Base-by-base conservation (phyloP, 106 monocot species). In the Platanthera zijinensis region DNA sequence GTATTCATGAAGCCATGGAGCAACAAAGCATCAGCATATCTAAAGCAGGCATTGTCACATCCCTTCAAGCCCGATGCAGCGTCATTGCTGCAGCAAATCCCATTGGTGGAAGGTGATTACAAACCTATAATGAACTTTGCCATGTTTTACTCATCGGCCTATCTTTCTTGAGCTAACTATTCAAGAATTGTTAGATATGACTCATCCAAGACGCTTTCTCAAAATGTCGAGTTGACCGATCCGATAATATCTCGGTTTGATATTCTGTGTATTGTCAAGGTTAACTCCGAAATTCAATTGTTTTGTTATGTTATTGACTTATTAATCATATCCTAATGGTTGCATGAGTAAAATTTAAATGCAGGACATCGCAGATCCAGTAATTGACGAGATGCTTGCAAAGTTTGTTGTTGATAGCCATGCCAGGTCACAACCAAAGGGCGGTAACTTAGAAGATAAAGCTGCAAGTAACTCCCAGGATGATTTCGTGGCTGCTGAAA, bases 1-100 rank as follows among this genome's bases (percentile, higher is more conserved):
- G 99, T 74, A 99, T 99, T 69, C 99, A 99, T 86, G 99, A 99
- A 85, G 99, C 99, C 57, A 99, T 99, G 99, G 99, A 99, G 80
- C 99, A 99, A 48, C 99, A 99, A 75, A 99, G 99, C 63, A 99
- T 99, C 79, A 99, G 99, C 82, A 99, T 99, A 86, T 99, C 99
- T 57, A 99, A 99, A 74, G 99, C 99, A 51, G 99, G 99, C 66
- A 99, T 94, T 74, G 94, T 99, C 62, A 99, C 99, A 49, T 99
- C 99, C 71, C 90, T 99, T 10, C 99, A 99, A 81, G 99, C 99
- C 49, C 89, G 99, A 0, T 99, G 99, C 50, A 94, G 99, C 87
- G 92, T 99, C 64, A 92, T 99, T 73, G 94, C 99, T 82, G 99
- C 99, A 52, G 94, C 99, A 75, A 99, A 99, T 90, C 99, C 99